Evolutionary conservation across 2,329 filamentous ascomycete species (phyloP), one percentile per base, ranked within the genome.

Genomic region (Clonostachys rosea): DNA sequence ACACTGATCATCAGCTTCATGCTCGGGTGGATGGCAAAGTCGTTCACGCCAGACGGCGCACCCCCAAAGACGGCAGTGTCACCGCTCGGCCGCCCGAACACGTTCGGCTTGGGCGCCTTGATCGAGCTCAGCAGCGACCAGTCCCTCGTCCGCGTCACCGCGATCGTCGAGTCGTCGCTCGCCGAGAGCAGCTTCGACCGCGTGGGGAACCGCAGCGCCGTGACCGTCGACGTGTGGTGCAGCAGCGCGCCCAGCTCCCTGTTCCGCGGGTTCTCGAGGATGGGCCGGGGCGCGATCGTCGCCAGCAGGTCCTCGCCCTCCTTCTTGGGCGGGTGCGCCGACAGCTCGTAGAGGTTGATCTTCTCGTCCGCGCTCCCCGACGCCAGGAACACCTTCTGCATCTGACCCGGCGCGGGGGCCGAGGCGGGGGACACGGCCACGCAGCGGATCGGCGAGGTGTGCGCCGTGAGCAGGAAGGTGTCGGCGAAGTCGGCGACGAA

Each of bases 1-100:
- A 97, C 91, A 56, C 83, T 95, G 50, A 99, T 83, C 89, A 97
- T 96, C 44, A 99, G 74, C 70, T 96, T 97, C 79, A 95, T 89
- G 64, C 89, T 95, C 1, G 94, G 92, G 64, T 99, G 94, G 24
- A 99, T 87, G 3, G 92, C 90, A 64, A 99, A 95, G 64, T 91
- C 89, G 64, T 96, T 97, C 55, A 97, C 83, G 16, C 94, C 94
- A n/a, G 85, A 81, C 1, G 91, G 91, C 24, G 87, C 82, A 43
- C 84, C 87, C 16, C 90, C 91, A 11, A 86, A 79, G 3, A 87
- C 84, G 8, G 91, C 90, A 16, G 92, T 97, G 65, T 96, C 92
- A 49, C 92, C 92, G 56, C 85, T 92, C 10, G 92, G 91, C 52
- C 91, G 78, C 33, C 90, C 90, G 51, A 81, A 74, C 4, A 84